Evolutionary conservation across 1,139 yeast genomes (phyloP).

Genomic region (Diutina neorugosa): DNA sequence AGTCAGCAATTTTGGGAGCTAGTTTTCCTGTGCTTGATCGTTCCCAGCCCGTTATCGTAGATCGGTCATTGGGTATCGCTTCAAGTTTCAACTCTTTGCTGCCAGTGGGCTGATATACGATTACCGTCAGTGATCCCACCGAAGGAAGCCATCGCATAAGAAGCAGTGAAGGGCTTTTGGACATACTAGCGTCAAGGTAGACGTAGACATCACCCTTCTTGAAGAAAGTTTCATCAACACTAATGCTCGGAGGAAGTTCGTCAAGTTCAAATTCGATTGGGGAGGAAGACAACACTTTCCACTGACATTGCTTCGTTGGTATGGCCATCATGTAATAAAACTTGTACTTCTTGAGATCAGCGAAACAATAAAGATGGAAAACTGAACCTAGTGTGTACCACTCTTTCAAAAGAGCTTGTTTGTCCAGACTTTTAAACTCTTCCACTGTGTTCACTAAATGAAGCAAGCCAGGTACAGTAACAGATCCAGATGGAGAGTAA

Average conservation of each 20-base stretch:
- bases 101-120: not conserved
- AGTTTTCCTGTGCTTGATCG: conserved; percentile 60
- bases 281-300: conserved; percentile 15
- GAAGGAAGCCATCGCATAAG: not conserved
- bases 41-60: conserved; percentile 79
- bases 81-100: not conserved
- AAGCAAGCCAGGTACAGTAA: conserved; percentile 18
- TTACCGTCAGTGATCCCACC: not conserved
- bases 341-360: conserved; percentile 80
- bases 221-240: not conserved
- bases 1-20: conserved; percentile 72
- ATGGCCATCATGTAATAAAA: conserved; percentile 86
- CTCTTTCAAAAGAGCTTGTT: conserved; percentile 37
- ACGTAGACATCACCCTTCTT: not conserved
- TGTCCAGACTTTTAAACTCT: conserved; percentile 61
- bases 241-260: not conserved
- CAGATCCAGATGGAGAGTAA: not conserved
- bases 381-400: conserved; percentile 12
- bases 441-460: conserved; percentile 74
- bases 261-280: conserved; percentile 6
- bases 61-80: conserved; percentile 9
- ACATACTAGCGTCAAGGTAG: not conserved
- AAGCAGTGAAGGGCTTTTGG: not conserved
- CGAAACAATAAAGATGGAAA: conserved; percentile 57
- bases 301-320: conserved; percentile 45